Conservation (phyloP, 805 yeast genomes). For the Candida maesae region DNA sequence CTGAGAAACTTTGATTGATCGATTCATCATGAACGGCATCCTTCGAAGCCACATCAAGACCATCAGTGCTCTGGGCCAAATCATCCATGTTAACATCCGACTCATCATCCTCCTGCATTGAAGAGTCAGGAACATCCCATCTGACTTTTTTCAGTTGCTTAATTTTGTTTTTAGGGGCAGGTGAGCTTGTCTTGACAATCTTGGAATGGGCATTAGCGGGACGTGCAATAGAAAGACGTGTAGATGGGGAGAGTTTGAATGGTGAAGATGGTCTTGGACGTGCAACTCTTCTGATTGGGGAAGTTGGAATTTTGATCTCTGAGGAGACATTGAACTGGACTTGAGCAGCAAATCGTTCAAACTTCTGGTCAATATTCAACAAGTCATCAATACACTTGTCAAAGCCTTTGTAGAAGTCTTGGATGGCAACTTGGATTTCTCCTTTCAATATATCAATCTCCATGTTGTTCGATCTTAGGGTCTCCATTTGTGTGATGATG, state of each 20-base stretch:
- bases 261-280: constrained; percentile 23
- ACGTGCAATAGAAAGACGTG: constrained; percentile 24
- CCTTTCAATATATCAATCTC: constrained; percentile 16
- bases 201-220: constrained; percentile 11
- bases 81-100: constrained; percentile 27
- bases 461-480: constrained; percentile 7
- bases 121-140: constrained; percentile 38
- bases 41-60: constrained; percentile 16
- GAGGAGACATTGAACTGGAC: constrained; percentile 21
- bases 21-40: constrained; percentile 14
- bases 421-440: constrained; percentile 16
- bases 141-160: constrained; percentile 40
- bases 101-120: constrained; percentile 7
- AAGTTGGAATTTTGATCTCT: constrained; percentile 24
- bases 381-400: constrained; percentile 30
- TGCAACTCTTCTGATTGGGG: constrained; percentile 24
- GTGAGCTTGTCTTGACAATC: constrained; percentile 15
- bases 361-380: constrained; percentile 32
- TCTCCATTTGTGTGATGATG: constrained; percentile 12
- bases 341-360: constrained; percentile 31
- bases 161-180: constrained; percentile 14
- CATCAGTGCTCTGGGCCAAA: constrained; percentile 21
- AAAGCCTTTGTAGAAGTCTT: constrained; percentile 21
- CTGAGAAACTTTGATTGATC: constrained; percentile 17
- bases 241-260: constrained; percentile 17